Base-by-base conservation (phyloP, 2,329 filamentous ascomycete genomes). In the Akanthomyces uredinophilus region DNA sequence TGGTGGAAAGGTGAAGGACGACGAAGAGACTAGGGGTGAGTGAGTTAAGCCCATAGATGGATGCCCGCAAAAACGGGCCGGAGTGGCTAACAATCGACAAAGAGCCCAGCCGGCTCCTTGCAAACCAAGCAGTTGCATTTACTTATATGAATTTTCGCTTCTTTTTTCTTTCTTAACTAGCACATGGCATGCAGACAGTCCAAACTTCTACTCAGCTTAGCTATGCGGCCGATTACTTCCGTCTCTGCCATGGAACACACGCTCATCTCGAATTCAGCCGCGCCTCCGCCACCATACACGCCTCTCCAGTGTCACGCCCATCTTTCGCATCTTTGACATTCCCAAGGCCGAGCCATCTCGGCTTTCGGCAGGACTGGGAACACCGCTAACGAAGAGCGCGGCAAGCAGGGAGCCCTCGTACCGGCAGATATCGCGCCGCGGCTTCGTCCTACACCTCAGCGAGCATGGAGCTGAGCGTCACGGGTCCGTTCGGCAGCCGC, bases 291-390 rank as follows among this genome's bases (percentile, higher is more conserved):
- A 8, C 32, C 32, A 44, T n/a, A 14, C 7, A 16, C 41, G n/a
- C n/a, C n/a, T 66, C 53, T 53, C 50, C 22, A 58, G 54, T 14
- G 56, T 64, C 24, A 60, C 63, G n/a, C 66, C 66, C 20, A 63
- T 67, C 39, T 52, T 67, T 52, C 54, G 66, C 49, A 66, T 67
- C 41, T 67, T 66, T 46, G 64, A 67, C 57, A 37, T 65, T 7
- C 44, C 64, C 62, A 67, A 66, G 49, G 65, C 66, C 22, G 64
- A 66, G 20, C 41, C 66, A 65, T 43, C 61, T 66, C 32, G 66
- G 65, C 46, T 67, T 67, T 62, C 51, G 27, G 27, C 53, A 63
- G 20, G 65, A 67, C 52, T 66, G 65, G 65, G 64, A 66, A 13
- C 66, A 67, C 62, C 63, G 63, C 29, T 66, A 22, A 56, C 53